Evolutionary conservation across 1,284 basidiomycete genomes (phyloP).

Genomic region (Sporisorium exsertum): DNA sequence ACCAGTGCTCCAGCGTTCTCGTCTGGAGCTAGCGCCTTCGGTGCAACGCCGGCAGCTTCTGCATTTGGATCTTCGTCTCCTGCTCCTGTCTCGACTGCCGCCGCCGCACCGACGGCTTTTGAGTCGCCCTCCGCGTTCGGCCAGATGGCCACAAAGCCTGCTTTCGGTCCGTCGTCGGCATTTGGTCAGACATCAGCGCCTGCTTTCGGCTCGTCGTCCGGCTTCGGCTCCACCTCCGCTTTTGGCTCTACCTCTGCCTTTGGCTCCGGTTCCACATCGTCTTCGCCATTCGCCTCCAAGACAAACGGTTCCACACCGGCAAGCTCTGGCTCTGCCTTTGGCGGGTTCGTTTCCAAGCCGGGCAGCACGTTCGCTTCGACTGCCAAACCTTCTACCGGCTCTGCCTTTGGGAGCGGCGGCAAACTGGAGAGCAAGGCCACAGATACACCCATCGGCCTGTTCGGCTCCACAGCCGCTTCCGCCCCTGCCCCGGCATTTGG

Average conservation of each 20-base stretch:
- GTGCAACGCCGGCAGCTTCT: conserved; percentile 29
- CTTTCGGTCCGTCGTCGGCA: conserved; percentile 51
- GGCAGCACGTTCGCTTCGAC: conserved; percentile 27
- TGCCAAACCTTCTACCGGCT: conserved; percentile 15
- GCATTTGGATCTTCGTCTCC: conserved; percentile 26
- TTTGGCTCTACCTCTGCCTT: conserved; percentile 59
- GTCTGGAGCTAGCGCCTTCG: conserved; percentile 16
- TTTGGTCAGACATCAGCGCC: conserved; percentile 53
- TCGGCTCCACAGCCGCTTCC: background rate
- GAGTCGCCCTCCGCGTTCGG: conserved; percentile 70
- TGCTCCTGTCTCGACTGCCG: conserved; percentile 4
- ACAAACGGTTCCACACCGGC: conserved; percentile 9
- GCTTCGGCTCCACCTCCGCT: conserved; percentile 67
- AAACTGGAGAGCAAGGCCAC: conserved; percentile 24
- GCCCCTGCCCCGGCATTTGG: conserved; percentile 25
- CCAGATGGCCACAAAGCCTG: conserved; percentile 30
- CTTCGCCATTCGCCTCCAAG: conserved; percentile 36
- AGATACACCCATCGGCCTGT: conserved; percentile 16
- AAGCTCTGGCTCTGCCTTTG: conserved; percentile 39
- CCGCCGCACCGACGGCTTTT: conserved; percentile 46
- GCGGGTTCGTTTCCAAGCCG: conserved; percentile 41
- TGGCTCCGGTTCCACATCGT: conserved; percentile 24
- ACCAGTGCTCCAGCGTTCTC: conserved; percentile 14
- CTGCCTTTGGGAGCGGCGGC: conserved; percentile 44
- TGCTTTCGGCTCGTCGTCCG: conserved; percentile 52